Conservation (phyloP, 768 basidiomycete genomes). For the Amyloporia xantha region DNA sequence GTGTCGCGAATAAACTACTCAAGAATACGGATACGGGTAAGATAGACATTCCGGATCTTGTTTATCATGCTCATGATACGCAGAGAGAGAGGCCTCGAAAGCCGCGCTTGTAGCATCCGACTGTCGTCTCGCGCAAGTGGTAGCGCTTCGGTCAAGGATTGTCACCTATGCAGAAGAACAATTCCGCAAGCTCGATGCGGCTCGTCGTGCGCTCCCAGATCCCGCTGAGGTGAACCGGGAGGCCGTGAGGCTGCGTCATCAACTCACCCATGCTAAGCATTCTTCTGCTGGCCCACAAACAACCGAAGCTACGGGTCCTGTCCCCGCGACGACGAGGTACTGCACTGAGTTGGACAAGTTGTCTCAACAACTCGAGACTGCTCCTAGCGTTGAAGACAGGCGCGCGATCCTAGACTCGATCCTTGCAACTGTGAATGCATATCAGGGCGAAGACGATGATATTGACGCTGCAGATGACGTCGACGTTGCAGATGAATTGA, state of each 20-base stretch:
- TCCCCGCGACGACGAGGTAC: constrained; percentile 2
- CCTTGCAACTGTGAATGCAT: not conserved
- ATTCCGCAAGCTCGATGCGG: constrained; percentile 4
- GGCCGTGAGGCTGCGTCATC: not conserved
- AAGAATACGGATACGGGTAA: not conserved
- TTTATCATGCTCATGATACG: not conserved
- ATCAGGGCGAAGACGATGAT: not conserved
- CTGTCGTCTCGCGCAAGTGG: not conserved
- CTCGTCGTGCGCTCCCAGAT: constrained; percentile 1
- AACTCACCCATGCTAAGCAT: not conserved
- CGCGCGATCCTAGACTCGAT: not conserved
- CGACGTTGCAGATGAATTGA: constrained; percentile 22
- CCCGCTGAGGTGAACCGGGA: constrained; percentile 5
- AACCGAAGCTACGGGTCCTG: not conserved
- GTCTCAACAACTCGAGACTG: not conserved
- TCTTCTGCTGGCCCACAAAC: not conserved
- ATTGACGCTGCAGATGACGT: not conserved
- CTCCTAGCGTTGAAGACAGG: not conserved
- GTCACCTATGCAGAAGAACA: constrained; percentile 7
- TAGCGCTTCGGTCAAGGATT: constrained; percentile 1
- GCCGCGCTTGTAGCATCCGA: not conserved
- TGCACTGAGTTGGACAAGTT: constrained; percentile 7
- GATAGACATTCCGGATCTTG: not conserved
- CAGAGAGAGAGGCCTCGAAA: not conserved
- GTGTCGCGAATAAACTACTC: not conserved